Conservation (phyloP, 2,329 filamentous ascomycete genomes). For the Ilyonectria mors-panacis region DNA sequence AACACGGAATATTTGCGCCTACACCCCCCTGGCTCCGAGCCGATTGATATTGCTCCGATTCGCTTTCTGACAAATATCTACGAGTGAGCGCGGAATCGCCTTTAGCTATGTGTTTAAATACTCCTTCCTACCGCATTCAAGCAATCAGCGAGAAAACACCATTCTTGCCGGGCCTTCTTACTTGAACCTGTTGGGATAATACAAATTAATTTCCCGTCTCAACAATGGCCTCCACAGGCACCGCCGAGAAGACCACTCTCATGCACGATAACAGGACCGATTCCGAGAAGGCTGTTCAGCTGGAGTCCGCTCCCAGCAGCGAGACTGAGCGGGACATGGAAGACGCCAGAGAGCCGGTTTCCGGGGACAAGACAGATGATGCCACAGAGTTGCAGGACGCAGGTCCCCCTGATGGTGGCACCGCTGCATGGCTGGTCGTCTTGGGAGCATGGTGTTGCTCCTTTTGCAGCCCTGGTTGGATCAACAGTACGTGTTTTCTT, state of each 20-base stretch:
- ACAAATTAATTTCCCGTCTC: background rate
- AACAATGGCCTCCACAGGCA: background rate
- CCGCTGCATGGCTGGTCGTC: slow-evolving; percentile 57
- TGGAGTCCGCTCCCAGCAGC: background rate
- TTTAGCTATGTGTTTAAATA: background rate
- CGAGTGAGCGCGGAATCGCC: background rate
- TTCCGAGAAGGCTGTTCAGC: background rate
- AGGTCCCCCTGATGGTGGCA: slow-evolving; percentile 43
- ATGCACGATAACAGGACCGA: background rate
- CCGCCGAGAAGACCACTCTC: background rate
- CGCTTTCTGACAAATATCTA: background rate
- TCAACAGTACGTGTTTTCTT: slow-evolving; percentile 58
- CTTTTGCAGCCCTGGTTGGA: slow-evolving; percentile 60
- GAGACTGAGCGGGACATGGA: slow-evolving; percentile 5
- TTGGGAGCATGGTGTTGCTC: slow-evolving; percentile 58
- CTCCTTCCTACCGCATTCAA: background rate
- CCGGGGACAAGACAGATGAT: background rate
- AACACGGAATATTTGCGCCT: background rate
- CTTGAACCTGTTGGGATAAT: background rate
- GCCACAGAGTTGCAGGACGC: background rate
- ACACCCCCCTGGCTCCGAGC: background rate
- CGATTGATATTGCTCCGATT: background rate
- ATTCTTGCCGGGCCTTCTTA: background rate
- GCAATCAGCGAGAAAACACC: background rate
- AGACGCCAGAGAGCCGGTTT: background rate